Evolutionary conservation across 1,284 basidiomycete genomes (phyloP).

Genomic region (Chiua sp.): DNA sequence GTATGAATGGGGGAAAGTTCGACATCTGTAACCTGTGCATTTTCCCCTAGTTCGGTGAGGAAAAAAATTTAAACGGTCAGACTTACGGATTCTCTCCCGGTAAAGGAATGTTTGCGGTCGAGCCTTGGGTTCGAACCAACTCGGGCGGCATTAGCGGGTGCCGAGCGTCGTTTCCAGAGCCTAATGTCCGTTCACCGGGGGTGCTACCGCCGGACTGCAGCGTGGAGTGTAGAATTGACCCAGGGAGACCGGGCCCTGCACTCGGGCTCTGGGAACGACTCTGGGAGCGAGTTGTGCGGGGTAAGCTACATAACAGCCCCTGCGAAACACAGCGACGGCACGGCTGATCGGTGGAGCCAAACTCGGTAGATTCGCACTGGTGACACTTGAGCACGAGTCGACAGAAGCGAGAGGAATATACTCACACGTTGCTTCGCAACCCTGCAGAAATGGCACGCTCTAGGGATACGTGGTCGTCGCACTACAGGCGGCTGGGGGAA

Average conservation of each 20-base stretch:
- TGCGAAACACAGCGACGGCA: conserved; percentile 28
- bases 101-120: neutral
- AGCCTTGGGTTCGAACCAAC: neutral
- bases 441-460: conserved; percentile 27
- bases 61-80: neutral
- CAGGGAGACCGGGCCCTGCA: conserved; percentile 8
- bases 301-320: conserved; percentile 13
- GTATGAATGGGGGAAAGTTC: neutral
- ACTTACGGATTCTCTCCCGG: conserved; percentile 20
- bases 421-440: conserved; percentile 26
- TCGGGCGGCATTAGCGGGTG: conserved; percentile 14
- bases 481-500: conserved; percentile 12
- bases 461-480: conserved; percentile 20
- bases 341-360: conserved; percentile 19
- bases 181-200: conserved; percentile 4
- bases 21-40: conserved; percentile 11
- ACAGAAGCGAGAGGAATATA: neutral
- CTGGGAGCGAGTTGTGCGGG: conserved; percentile 22
- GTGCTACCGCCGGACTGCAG: conserved; percentile 9
- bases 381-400: conserved; percentile 8
- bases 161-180: conserved; percentile 3
- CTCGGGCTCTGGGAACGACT: conserved; percentile 35
- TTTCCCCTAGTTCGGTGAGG: neutral
- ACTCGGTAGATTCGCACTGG: conserved; percentile 26
- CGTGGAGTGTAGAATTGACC: conserved; percentile 6